phyloP scores from a whole-genome alignment of 257 asterid species.

The Nicotiana noctiflora region DNA sequence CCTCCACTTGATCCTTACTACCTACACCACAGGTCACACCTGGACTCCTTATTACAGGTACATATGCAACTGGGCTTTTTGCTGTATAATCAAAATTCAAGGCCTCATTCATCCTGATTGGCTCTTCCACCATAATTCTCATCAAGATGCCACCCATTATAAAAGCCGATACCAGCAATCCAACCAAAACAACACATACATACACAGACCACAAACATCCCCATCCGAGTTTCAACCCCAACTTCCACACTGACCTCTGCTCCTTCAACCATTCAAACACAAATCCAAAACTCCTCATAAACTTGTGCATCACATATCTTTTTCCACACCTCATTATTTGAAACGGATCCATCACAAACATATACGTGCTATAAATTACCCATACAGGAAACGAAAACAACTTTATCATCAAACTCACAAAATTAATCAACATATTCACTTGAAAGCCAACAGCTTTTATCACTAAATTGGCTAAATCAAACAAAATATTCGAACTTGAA shows the following conservation, averaged over 20 bases:
- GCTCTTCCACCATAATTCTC: slow-evolving; percentile 61
- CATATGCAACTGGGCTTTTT: slow-evolving; percentile 73
- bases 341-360: slow-evolving; percentile 65
- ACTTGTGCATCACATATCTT: slow-evolving; percentile 22
- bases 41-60: slow-evolving; percentile 37
- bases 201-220: slow-evolving; percentile 84
- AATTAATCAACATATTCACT: slow-evolving; percentile 34
- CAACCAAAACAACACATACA: slow-evolving; percentile 61
- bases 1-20: slow-evolving; percentile 31
- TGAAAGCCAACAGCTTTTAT: slow-evolving; percentile 55
- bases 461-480: slow-evolving; percentile 33
- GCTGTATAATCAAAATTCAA: slow-evolving; percentile 87
- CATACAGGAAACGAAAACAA: slow-evolving; percentile 38
- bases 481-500: slow-evolving; percentile 31
- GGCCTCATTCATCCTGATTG: slow-evolving; percentile 43
- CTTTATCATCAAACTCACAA: slow-evolving; percentile 32
- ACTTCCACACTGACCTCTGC: slow-evolving; percentile 51
- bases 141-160: slow-evolving; percentile 55
- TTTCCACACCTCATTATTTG: slow-evolving; percentile 34
- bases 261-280: slow-evolving; percentile 48
- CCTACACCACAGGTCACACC: slow-evolving; percentile 30
- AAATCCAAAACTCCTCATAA: slow-evolving; percentile 28
- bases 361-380: slow-evolving; percentile 39
- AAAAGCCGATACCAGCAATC: slow-evolving; percentile 59
- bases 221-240: slow-evolving; percentile 74